Evolutionary conservation across 2,329 filamentous ascomycete species (phyloP).

Genomic region (Fusarium sp.): DNA sequence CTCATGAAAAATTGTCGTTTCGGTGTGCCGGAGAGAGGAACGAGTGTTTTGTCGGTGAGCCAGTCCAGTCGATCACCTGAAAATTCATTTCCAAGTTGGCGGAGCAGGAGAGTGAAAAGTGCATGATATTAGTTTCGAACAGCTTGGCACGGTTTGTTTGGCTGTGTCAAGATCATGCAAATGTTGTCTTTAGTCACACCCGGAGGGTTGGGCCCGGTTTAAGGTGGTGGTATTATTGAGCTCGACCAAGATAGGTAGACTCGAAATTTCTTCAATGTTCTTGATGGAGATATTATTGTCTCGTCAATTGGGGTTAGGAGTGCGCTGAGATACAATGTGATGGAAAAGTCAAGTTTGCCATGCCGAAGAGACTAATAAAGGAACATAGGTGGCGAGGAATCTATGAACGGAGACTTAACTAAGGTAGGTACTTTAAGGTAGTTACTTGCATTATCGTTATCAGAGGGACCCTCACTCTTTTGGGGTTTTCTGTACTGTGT

Average conservation of each 20-base stretch:
- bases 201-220: conserved; percentile 9
- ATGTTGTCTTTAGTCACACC: conserved; percentile 36
- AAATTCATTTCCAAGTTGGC: conserved; percentile 12
- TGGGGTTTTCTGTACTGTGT: neutral
- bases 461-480: neutral
- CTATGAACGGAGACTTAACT: neutral
- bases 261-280: conserved; percentile 11
- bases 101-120: conserved; percentile 22
- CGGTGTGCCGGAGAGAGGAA: neutral
- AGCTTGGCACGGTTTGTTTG: conserved; percentile 29
- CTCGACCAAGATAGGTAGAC: neutral
- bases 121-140: conserved; percentile 26
- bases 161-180: conserved; percentile 43
- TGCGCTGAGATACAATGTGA: neutral
- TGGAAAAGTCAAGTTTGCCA: conserved; percentile 2
- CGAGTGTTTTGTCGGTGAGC: conserved; percentile 27
- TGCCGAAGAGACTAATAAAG: neutral
- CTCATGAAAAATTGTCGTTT: neutral
- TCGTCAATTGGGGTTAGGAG: neutral
- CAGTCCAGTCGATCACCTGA: neutral
- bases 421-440: no score
- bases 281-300: neutral
- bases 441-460: conserved; percentile 2
- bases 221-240: neutral
- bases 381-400: neutral